Conservation (phyloP, 257 asterid genomes). For the Cinchona pubescens region DNA sequence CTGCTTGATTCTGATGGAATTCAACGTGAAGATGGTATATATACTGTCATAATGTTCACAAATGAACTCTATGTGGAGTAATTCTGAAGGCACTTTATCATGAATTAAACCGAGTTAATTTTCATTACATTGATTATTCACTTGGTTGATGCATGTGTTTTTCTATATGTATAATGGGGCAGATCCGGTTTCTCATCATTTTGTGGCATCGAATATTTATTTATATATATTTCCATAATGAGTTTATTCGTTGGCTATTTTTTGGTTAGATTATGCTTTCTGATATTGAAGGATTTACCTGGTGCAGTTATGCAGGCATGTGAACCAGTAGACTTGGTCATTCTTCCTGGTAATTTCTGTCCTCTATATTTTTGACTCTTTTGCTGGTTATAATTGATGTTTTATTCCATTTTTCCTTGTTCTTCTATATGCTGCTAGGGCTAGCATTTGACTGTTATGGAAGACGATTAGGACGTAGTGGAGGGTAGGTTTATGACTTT, state of each 20-base stretch:
- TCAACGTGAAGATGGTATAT: not conserved
- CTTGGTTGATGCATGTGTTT: too few relatives aligned
- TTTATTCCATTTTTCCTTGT: not conserved
- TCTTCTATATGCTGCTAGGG: conserved; percentile 7
- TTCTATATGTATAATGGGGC: too few relatives aligned
- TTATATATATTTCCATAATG: too few relatives aligned
- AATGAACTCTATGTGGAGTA: not conserved
- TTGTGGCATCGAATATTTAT: too few relatives aligned
- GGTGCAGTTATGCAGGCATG: conserved; percentile 16
- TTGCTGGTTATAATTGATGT: not conserved
- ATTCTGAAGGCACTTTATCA: conserved; percentile 1
- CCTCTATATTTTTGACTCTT: conserved; percentile 6
- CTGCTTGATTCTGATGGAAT: conserved; percentile 11
- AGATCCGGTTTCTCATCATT: too few relatives aligned
- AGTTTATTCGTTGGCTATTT: not conserved
- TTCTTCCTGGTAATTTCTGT: conserved; percentile 10
- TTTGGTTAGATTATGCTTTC: not conserved
- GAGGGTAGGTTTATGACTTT: conserved; percentile 11
- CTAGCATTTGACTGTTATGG: conserved; percentile 15
- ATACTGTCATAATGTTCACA: not conserved
- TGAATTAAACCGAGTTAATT: not conserved
- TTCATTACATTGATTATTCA: not conserved
- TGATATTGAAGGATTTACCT: not conserved
- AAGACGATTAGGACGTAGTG: conserved; percentile 10
- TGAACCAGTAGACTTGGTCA: conserved; percentile 14